phyloP scores from a whole-genome alignment of 257 asterid species.

The Scutellaria minor region DNA sequence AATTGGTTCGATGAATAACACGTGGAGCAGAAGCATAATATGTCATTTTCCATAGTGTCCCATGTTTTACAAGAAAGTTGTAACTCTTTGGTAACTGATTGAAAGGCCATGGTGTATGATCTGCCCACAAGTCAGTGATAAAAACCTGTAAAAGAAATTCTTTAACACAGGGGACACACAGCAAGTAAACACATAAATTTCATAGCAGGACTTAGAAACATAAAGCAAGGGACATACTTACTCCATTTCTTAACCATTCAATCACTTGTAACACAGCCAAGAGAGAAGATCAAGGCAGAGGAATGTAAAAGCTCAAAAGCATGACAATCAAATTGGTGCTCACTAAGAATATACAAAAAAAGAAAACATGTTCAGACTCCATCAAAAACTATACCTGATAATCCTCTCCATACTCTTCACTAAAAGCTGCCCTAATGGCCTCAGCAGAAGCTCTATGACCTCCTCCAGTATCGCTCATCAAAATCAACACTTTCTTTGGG shows the following conservation, averaged over 20 bases:
- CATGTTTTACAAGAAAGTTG: conserved; percentile 95
- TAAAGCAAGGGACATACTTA: conserved; percentile 7
- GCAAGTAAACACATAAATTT: conserved; percentile 26
- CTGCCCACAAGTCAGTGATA: conserved; percentile 94
- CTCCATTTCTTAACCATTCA: neutral
- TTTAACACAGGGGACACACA: conserved; percentile 33
- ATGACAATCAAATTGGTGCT: neutral
- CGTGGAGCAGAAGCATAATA: conserved; percentile 95
- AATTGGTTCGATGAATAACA: conserved; percentile 84
- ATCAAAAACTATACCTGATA: conserved; percentile 70
- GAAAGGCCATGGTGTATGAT: conserved; percentile 99
- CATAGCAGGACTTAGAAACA: neutral
- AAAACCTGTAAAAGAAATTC: conserved; percentile 65
- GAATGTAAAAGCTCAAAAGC: neutral
- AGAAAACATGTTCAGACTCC: neutral
- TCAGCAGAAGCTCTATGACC: conserved; percentile 99
- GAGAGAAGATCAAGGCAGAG: neutral
- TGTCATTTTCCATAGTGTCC: conserved; percentile 87
- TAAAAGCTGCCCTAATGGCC: conserved; percentile 93
- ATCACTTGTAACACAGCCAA: neutral
- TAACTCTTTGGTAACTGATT: conserved; percentile 96
- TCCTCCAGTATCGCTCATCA: conserved; percentile 99
- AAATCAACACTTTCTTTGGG: conserved; percentile 79
- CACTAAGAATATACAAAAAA: conserved; percentile 7
- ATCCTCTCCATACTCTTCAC: conserved; percentile 81